Evolutionary conservation across 805 yeast genomes (phyloP), one percentile per base, ranked within the genome.

Genomic region (Lachancea meyersii): DNA sequence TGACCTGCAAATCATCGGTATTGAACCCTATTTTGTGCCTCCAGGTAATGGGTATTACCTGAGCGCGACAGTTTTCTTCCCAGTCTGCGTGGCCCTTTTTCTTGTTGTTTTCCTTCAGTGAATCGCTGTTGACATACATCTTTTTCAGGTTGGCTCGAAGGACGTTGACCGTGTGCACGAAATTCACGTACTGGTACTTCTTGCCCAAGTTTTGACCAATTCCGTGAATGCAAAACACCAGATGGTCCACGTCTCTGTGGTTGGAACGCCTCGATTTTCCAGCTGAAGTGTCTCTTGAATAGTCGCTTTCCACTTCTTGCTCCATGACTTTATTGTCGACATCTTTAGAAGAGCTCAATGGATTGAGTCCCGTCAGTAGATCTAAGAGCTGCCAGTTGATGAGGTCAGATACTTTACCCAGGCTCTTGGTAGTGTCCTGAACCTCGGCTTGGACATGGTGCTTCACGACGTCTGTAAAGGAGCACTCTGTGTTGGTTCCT

Each of bases 1-100:
- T 63, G 41, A 68, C 65, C 11, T 70, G 69, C 5, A 80, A 72
- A 18, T 70, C 65, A 28, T 57, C 64, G n/a, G 63, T 56, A 28
- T 75, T 70, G 57, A 84, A 83, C 18, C 78, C 80, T 33, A 84
- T 73, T 40, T 76, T 77, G 54, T 86, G 85, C 49, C 98, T 72
- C 98, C 98, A 91, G 4, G 91, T 72, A 8, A 91, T 83, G 0
- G 98, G 98, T 13, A 91, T 68, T 0, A 87, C 87, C 63, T 91
- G 97, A 22, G 86, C 73, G 28, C 77, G 72, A 51, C 81, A 79
- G 50, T 82, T 79, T 1, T 48, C 49, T 6, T 58, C 55, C 58
- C 72, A 70, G 38, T 71, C 69, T n/a, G 70, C 48, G 42, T 65
- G 48, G 6, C 68, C 71, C 35, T 65, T 66, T 13, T 67, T 58